A percentile compares a stretch with the other conserved stretches of the same genome.
These are phyloP conservation scores for Juncus inflexus DNA, from an alignment of 176 grass and related monocot species.

Conservation along the genomic window DNA sequence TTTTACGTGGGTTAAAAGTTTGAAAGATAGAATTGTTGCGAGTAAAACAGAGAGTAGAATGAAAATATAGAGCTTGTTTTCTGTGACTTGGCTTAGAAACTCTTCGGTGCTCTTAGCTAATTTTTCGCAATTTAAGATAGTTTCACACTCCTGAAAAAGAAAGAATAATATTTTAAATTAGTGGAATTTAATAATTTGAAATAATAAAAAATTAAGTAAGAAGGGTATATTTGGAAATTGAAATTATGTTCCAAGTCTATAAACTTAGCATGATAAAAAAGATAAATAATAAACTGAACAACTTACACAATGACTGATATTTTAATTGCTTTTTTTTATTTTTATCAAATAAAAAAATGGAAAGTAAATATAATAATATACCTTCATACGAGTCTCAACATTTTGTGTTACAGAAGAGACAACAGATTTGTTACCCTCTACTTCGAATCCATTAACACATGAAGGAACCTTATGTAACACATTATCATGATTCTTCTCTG, in stretches of 20 bases:
- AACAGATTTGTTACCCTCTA: not conserved
- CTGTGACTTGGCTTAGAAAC: constrained; percentile 23
- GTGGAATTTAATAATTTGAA: constrained; percentile 7
- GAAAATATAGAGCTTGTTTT: constrained; percentile 19
- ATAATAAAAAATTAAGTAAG: constrained; percentile 7
- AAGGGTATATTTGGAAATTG: not conserved
- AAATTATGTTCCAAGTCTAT: not conserved
- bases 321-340: not conserved
- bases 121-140: constrained; percentile 27
- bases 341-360: not conserved
- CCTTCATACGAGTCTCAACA: too few relatives aligned
- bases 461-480: constrained; percentile 5
- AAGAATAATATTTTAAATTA: constrained; percentile 15
- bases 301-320: not conserved
- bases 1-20: constrained; percentile 33
- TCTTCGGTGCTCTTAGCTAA: constrained; percentile 18
- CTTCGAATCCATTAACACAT: constrained; percentile 9
- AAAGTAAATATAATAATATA: not conserved
- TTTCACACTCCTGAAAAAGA: constrained; percentile 32
- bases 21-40: constrained; percentile 26
- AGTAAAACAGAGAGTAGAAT: constrained; percentile 19
- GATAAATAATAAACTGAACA: not conserved
- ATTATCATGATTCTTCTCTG: constrained; percentile 18
- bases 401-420: not conserved
- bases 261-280: constrained; percentile 21